Evolutionary conservation across 2,329 filamentous ascomycete genomes (phyloP).

Genomic region (Pseudogymnoascus sp.): DNA sequence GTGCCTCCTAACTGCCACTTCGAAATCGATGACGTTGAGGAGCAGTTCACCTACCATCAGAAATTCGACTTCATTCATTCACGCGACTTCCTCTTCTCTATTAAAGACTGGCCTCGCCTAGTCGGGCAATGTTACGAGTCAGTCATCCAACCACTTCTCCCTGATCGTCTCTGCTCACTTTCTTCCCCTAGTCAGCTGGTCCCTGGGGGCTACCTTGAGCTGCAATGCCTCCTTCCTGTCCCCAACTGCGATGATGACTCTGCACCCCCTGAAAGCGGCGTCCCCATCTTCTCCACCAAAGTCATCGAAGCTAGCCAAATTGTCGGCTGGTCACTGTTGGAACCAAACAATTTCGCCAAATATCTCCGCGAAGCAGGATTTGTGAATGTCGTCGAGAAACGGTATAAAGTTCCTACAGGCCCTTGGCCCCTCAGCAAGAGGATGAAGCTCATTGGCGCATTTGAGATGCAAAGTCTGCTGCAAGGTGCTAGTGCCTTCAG

Average conservation of each 20-base stretch:
- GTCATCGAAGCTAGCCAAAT: constrained; percentile 26
- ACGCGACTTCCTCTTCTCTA: constrained; percentile 32
- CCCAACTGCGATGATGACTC: constrained; percentile 10
- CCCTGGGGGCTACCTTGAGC: constrained; percentile 13
- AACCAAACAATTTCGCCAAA: constrained; percentile 18
- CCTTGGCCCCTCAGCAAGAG: constrained; percentile 17
- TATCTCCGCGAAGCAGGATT: constrained; percentile 21
- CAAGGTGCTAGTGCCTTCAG: constrained; percentile 16
- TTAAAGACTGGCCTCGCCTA: constrained; percentile 12
- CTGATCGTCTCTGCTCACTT: neutral
- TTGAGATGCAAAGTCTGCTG: constrained; percentile 17
- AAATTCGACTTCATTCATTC: constrained; percentile 44
- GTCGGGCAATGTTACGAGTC: constrained; percentile 11
- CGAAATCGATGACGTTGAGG: constrained; percentile 43
- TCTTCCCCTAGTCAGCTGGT: neutral
- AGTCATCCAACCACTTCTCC: neutral
- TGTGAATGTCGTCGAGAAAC: constrained; percentile 14
- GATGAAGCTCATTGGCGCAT: constrained; percentile 17
- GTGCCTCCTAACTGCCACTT: constrained; percentile 43
- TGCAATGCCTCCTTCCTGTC: neutral
- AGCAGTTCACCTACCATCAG: constrained; percentile 37
- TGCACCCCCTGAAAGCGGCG: neutral
- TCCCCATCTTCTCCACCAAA: constrained; percentile 29
- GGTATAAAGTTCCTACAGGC: constrained; percentile 16
- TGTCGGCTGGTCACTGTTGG: neutral